Evolutionary conservation across 2,329 filamentous ascomycete genomes (phyloP).

Genomic region (Cordyceps tenuipes): DNA sequence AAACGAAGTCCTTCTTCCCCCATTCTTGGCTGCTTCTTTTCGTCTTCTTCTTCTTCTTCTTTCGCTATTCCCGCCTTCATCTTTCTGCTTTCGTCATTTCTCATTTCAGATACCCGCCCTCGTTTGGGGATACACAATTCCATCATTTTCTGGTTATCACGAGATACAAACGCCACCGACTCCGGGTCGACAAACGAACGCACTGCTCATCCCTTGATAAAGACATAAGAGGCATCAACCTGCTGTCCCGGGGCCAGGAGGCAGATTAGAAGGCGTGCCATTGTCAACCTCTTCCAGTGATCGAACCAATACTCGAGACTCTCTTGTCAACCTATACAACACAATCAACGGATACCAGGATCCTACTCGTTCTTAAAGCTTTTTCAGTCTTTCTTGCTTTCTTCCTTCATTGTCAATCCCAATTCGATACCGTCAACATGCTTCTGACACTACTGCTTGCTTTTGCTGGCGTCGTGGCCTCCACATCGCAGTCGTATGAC

Average conservation of each 20-base stretch:
- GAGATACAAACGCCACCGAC: slow-evolving; percentile 4
- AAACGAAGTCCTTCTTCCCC: background rate
- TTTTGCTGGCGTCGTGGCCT: background rate
- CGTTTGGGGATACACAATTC: slow-evolving; percentile 4
- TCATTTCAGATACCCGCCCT: background rate
- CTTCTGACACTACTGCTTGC: background rate
- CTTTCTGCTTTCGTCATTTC: background rate
- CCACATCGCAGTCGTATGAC: slow-evolving; percentile 32
- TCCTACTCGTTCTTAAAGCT: background rate
- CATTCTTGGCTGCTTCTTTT: background rate
- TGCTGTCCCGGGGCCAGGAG: background rate
- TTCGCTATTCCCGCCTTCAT: background rate
- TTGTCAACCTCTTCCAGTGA: background rate
- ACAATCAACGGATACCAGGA: background rate
- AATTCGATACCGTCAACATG: background rate
- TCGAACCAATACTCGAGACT: background rate
- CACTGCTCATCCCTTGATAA: background rate
- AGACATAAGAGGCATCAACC: background rate
- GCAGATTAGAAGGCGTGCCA: too few species aligned
- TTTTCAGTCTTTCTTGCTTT: background rate
- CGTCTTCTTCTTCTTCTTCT: background rate
- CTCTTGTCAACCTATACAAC: background rate
- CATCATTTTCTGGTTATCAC: slow-evolving; percentile 8
- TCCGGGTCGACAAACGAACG: background rate
- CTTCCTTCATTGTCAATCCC: background rate